Percentiles rank a stretch among this genome's conserved stretches.
Evolutionary conservation across 805 yeast species (phyloP).

Genomic region (Jamesozyma hellenica): DNA sequence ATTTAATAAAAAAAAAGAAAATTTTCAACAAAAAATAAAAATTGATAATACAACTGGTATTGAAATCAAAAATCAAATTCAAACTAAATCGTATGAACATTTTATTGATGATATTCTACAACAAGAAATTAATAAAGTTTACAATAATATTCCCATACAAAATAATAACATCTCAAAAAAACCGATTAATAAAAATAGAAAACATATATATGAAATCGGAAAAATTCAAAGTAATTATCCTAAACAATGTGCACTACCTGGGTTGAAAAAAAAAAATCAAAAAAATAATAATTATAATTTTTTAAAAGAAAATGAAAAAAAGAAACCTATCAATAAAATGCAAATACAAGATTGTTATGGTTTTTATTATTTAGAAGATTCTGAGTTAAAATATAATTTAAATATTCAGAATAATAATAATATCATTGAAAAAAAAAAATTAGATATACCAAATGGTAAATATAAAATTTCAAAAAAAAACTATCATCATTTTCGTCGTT

Average conservation of each 20-base stretch:
- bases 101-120: background rate
- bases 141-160: background rate
- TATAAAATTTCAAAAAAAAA: too few species aligned
- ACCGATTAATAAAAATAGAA: background rate
- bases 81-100: background rate
- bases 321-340: background rate
- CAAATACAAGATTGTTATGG: background rate
- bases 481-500: background rate
- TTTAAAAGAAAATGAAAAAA: background rate
- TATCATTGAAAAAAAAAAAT: background rate
- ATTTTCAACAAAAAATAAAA: background rate
- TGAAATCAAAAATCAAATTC: background rate
- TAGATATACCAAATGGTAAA: background rate
- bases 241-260: background rate
- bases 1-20: too few species aligned
- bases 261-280: background rate
- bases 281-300: background rate
- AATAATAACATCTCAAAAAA: background rate
- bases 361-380: background rate
- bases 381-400: background rate
- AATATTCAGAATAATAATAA: background rate
- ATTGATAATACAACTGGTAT: background rate
- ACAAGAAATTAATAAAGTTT: background rate
- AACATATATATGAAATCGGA: background rate
- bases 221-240: background rate